Conservation (phyloP, 768 basidiomycete species). For the Tricholoma furcatifolium region DNA sequence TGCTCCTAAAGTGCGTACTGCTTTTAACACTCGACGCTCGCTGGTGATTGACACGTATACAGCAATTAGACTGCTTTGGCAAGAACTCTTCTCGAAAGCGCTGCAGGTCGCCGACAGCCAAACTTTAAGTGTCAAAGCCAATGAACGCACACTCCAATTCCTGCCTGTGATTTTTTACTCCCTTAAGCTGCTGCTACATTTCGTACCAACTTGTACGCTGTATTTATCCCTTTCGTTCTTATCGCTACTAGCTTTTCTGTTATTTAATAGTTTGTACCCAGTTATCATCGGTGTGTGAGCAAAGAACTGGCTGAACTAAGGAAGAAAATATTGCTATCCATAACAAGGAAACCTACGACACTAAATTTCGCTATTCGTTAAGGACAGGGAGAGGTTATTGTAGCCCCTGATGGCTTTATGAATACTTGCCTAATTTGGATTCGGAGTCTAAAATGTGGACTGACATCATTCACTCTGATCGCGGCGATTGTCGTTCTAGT, state of each 20-base stretch:
- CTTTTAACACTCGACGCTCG: background rate
- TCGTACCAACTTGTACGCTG: no score
- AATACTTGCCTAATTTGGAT: background rate
- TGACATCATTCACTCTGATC: constrained; percentile 14
- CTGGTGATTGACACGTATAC: background rate
- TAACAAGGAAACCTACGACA: no score
- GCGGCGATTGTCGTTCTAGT: background rate
- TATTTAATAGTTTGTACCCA: no score
- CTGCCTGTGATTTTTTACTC: no score
- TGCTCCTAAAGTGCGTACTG: constrained; percentile 16
- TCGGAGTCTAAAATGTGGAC: background rate
- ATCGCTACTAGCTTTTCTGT: no score
- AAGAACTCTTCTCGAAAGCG: background rate
- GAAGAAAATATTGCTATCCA: no score
- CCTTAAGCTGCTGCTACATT: no score
- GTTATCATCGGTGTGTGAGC: no score
- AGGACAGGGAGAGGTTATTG: background rate
- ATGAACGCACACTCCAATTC: no score
- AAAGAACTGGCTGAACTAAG: no score
- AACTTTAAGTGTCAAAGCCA: background rate
- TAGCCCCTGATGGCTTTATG: background rate
- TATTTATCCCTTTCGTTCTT: no score
- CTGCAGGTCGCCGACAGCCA: background rate
- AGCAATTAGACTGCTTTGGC: constrained; percentile 8
- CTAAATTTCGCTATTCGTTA: no score